Evolutionary conservation across 139 green algal genomes (phyloP).

Genomic region (Nannochloris sp.): DNA sequence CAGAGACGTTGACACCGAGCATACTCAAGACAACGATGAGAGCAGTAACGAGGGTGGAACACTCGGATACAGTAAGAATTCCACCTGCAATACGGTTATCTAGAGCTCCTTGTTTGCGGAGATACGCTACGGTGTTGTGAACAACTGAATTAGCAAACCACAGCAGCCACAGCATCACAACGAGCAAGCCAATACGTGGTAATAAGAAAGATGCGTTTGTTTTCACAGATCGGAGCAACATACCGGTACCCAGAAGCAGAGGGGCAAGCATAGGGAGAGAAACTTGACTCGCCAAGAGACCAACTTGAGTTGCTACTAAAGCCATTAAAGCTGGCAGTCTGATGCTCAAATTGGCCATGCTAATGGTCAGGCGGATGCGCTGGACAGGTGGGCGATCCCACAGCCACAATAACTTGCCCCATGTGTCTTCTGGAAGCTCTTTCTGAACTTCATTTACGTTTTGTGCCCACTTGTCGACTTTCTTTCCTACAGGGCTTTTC

Average conservation of each 20-base stretch:
- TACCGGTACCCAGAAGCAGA: slow-evolving; percentile 70
- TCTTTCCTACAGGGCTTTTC: slow-evolving; percentile 3
- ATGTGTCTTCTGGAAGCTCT: slow-evolving; percentile 37
- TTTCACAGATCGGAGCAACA: slow-evolving; percentile 65
- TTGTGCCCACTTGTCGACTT: slow-evolving; percentile 5
- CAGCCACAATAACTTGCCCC: slow-evolving; percentile 49
- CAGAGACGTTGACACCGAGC: slow-evolving; percentile 59
- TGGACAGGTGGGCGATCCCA: slow-evolving; percentile 58
- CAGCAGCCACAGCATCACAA: slow-evolving; percentile 65
- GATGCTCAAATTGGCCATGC: slow-evolving; percentile 59
- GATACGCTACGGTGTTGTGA: slow-evolving; percentile 48
- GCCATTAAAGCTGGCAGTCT: slow-evolving; percentile 50
- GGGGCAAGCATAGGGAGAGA: slow-evolving; percentile 75
- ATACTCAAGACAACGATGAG: slow-evolving; percentile 53
- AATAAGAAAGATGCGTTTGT: slow-evolving; percentile 66
- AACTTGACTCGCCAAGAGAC: slow-evolving; percentile 47
- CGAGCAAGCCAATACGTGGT: slow-evolving; percentile 54
- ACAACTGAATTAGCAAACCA: slow-evolving; percentile 73
- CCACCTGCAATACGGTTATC: slow-evolving; percentile 44
- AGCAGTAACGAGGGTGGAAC: slow-evolving; percentile 33
- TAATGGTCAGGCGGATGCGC: slow-evolving; percentile 51
- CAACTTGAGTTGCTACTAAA: slow-evolving; percentile 44
- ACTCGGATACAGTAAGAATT: slow-evolving; percentile 54
- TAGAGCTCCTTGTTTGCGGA: slow-evolving; percentile 54
- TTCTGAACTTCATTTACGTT: not conserved